A percentile compares a stretch with the other conserved stretches of the same genome.
Evolutionary conservation across 2,329 filamentous ascomycete genomes (phyloP).

Genomic region (Ciborinia camelliae): DNA sequence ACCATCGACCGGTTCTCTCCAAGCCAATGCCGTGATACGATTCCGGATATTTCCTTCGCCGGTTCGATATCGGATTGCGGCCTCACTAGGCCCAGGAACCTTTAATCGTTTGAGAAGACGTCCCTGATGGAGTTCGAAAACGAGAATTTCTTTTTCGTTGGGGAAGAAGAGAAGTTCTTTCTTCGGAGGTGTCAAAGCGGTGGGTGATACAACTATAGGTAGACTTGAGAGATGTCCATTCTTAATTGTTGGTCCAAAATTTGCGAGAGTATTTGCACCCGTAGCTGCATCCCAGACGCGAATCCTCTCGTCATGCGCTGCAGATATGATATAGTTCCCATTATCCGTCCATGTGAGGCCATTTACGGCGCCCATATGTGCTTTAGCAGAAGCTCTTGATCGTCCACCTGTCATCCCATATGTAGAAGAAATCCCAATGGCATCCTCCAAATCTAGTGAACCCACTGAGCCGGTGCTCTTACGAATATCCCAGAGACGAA

Average conservation of each 20-base stretch:
- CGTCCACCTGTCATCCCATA: conserved; percentile 37
- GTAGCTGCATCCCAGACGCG: conserved; percentile 81
- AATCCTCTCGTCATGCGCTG: conserved; percentile 79
- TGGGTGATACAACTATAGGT: conserved; percentile 62
- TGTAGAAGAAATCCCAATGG: conserved; percentile 58
- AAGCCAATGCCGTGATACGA: conserved; percentile 71
- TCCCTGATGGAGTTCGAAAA: conserved; percentile 77
- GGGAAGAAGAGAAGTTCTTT: conserved; percentile 75
- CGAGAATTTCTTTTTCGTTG: conserved; percentile 75
- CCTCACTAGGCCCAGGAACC: conserved; percentile 55
- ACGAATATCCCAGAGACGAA: conserved; percentile 84
- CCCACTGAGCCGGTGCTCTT: conserved; percentile 73
- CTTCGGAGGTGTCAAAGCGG: conserved; percentile 51
- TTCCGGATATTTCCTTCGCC: conserved; percentile 58
- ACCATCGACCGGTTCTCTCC: conserved; percentile 62
- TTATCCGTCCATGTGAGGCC: conserved; percentile 81
- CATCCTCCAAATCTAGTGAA: conserved; percentile 80
- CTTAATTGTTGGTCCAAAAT: conserved; percentile 78
- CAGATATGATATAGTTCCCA: conserved; percentile 70
- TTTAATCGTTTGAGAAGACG: conserved; percentile 67
- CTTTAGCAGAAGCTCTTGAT: conserved; percentile 53
- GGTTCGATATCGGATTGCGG: conserved; percentile 46
- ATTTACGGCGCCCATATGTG: conserved; percentile 81
- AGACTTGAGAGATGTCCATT: conserved; percentile 65
- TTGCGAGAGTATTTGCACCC: conserved; percentile 82